Conservation (phyloP, 208 protist genomes). For the Trypanosomatidae sp. region DNA sequence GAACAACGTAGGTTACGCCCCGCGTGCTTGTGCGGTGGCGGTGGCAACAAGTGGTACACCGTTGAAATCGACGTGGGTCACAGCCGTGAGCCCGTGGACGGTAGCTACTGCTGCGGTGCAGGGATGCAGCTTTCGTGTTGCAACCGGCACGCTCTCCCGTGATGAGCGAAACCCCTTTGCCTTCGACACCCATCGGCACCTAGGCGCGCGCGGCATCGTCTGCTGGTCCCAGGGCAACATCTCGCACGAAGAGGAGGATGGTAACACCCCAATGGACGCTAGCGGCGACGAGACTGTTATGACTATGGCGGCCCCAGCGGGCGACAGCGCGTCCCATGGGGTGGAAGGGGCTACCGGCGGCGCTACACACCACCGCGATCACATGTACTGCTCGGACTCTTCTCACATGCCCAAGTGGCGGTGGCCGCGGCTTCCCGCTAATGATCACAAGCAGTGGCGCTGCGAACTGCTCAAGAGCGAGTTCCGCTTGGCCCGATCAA, state of each 20-base stretch:
- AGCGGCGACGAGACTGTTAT: background rate
- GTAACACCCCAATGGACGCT: background rate
- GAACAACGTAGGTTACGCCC: background rate
- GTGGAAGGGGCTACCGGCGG: background rate
- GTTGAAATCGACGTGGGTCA: constrained; percentile 14
- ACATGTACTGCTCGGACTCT: background rate
- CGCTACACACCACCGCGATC: background rate
- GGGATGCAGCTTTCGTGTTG: constrained; percentile 16
- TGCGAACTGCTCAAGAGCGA: constrained; percentile 70
- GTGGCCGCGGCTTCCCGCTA: constrained; percentile 23
- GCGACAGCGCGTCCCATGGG: background rate
- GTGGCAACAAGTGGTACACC: background rate
- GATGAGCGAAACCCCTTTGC: constrained; percentile 28
- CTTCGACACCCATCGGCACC: constrained; percentile 46
- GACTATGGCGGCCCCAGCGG: background rate
- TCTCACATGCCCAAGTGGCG: constrained; percentile 3
- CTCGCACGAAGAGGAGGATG: constrained; percentile 4
- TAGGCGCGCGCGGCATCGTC: constrained; percentile 42
- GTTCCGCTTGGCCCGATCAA: constrained; percentile 59
- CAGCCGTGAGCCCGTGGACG: constrained; percentile 10
- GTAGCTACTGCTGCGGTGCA: constrained; percentile 6
- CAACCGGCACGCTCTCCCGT: constrained; percentile 22
- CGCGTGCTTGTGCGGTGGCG: background rate
- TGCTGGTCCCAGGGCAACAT: constrained; percentile 55
- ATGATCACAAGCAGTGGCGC: constrained; percentile 53